Evolutionary conservation across 768 basidiomycete species (phyloP).

Genomic region (Pholiota conissans): DNA sequence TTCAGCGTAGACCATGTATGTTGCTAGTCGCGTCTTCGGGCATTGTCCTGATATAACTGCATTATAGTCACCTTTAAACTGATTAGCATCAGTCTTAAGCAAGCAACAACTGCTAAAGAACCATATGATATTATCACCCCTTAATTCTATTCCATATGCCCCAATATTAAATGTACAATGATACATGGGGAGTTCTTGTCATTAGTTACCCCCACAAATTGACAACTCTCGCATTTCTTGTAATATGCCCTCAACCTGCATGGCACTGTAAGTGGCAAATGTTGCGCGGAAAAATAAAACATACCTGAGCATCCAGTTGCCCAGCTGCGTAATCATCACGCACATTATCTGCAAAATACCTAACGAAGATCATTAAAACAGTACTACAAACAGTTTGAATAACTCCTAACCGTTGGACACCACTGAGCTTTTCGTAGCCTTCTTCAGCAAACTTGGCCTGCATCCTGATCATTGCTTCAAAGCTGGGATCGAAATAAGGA

Average conservation of each 20-base stretch:
- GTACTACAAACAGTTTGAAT: not conserved
- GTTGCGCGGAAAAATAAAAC: not conserved
- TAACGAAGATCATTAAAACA: slow-evolving; percentile 25
- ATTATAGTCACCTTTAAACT: too few species aligned
- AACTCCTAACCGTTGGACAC: slow-evolving; percentile 75
- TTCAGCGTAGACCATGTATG: not conserved
- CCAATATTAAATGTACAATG: not conserved
- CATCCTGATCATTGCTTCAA: slow-evolving; percentile 98
- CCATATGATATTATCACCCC: too few species aligned
- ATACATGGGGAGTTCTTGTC: not conserved
- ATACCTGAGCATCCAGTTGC: slow-evolving; percentile 89
- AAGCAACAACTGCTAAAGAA: too few species aligned
- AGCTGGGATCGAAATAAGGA: slow-evolving; percentile 97
- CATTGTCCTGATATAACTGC: not conserved
- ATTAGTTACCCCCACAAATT: slow-evolving; percentile 76
- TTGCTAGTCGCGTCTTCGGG: not conserved
- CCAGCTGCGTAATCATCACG: slow-evolving; percentile 98
- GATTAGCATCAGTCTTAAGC: not conserved
- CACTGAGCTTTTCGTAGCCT: slow-evolving; percentile 94
- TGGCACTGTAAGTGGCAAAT: slow-evolving; percentile 2
- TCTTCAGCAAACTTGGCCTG: slow-evolving; percentile 98
- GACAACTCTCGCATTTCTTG: slow-evolving; percentile 96
- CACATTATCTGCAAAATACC: slow-evolving; percentile 87
- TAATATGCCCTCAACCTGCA: slow-evolving; percentile 90
- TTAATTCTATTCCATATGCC: not conserved